Conservation (phyloP, 208 protist genomes). For the Leptomonas pyrrhocoris region DNA sequence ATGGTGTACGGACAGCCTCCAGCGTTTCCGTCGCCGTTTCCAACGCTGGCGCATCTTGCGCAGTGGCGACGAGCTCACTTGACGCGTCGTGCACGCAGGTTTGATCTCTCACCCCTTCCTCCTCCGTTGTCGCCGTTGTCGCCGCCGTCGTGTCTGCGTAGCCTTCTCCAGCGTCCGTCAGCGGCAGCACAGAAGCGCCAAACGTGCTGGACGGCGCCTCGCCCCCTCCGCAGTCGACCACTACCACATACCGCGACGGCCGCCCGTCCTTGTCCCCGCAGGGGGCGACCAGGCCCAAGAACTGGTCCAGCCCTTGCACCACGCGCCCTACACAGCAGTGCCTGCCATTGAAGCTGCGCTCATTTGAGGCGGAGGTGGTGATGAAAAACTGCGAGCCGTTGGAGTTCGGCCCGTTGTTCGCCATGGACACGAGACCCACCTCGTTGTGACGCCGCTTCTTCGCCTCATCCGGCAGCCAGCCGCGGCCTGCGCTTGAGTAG, state of each 20-base stretch:
- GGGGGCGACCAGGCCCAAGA: slow-evolving; percentile 62
- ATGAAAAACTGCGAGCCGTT: slow-evolving; percentile 96
- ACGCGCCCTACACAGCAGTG: slow-evolving; percentile 78
- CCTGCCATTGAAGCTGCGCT: slow-evolving; percentile 69
- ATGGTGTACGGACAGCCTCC: background rate
- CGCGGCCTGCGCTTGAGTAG: slow-evolving; percentile 84
- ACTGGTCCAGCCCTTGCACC: slow-evolving; percentile 52
- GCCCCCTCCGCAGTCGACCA: slow-evolving; percentile 79
- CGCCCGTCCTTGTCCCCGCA: slow-evolving; percentile 68
- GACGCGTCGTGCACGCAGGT: too few species aligned
- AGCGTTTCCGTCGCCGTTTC: background rate
- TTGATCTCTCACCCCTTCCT: too few species aligned
- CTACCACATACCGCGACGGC: slow-evolving; percentile 72
- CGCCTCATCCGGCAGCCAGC: slow-evolving; percentile 92
- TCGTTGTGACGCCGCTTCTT: slow-evolving; percentile 92
- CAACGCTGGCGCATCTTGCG: too few species aligned
- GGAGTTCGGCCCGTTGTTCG: slow-evolving; percentile 92
- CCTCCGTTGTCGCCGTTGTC: too few species aligned
- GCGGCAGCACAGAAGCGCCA: background rate
- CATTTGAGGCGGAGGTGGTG: slow-evolving; percentile 63
- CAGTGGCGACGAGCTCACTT: too few species aligned
- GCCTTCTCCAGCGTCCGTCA: background rate
- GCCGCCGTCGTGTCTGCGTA: background rate
- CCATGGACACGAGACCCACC: slow-evolving; percentile 84
- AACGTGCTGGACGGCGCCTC: slow-evolving; percentile 6